phyloP scores from a whole-genome alignment of 2,329 filamentous ascomycete species.

The Cytospora mali region DNA sequence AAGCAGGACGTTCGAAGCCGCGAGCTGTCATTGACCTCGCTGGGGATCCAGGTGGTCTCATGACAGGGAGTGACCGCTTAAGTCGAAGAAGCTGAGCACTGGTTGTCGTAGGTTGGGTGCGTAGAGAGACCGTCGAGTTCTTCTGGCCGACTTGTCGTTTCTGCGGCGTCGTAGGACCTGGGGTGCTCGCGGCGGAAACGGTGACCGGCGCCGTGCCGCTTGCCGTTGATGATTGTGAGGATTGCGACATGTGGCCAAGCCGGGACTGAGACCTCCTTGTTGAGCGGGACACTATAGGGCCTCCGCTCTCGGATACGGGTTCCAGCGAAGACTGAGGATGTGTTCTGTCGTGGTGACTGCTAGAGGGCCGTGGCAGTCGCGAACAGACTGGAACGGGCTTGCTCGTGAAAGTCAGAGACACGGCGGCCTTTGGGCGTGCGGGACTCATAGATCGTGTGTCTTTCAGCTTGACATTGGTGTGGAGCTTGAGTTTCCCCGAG shows the following conservation, averaged over 20 bases:
- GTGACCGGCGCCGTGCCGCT: slow-evolving; percentile 65
- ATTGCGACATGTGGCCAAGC: slow-evolving; percentile 69
- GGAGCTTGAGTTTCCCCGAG: slow-evolving; percentile 77
- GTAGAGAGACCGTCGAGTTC: slow-evolving; percentile 55
- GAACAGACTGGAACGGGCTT: slow-evolving; percentile 63
- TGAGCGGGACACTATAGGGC: slow-evolving; percentile 60
- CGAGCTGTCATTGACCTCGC: slow-evolving; percentile 52
- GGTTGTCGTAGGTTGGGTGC: slow-evolving; percentile 65
- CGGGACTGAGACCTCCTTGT: slow-evolving; percentile 68
- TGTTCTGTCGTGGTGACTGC: slow-evolving; percentile 63
- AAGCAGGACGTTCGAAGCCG: slow-evolving; percentile 58
- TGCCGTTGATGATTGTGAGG: slow-evolving; percentile 56
- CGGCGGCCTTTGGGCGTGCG: slow-evolving; percentile 70
- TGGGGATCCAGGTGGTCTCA: slow-evolving; percentile 55
- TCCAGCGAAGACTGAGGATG: slow-evolving; percentile 77
- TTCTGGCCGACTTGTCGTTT: slow-evolving; percentile 62
- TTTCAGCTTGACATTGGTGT: slow-evolving; percentile 91
- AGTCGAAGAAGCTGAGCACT: slow-evolving; percentile 66
- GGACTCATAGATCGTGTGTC: slow-evolving; percentile 70
- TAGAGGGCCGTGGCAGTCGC: slow-evolving; percentile 76
- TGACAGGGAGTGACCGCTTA: slow-evolving; percentile 66
- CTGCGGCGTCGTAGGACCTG: slow-evolving; percentile 58
- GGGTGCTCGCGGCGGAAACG: slow-evolving; percentile 50
- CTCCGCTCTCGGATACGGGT: slow-evolving; percentile 88
- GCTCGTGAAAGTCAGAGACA: slow-evolving; percentile 90